Conservation (phyloP, 2,329 filamentous ascomycete genomes). For the Apiospora pterosperma region DNA sequence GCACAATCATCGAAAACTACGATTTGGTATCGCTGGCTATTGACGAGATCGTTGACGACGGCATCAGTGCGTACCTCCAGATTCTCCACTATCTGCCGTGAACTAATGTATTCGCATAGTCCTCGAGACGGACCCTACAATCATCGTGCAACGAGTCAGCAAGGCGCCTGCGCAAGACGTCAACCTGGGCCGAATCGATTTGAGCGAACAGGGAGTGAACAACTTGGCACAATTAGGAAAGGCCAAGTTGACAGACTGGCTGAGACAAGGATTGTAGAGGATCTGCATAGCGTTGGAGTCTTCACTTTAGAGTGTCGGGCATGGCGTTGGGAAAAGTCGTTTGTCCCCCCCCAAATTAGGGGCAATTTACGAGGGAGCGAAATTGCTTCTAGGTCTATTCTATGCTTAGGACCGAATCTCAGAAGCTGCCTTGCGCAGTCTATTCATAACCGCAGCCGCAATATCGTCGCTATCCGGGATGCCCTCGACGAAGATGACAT, state of each 20-base stretch:
- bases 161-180: slow-evolving; percentile 88
- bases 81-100: not conserved
- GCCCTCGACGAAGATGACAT: slow-evolving; percentile 88
- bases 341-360: slow-evolving; percentile 17
- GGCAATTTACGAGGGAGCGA: slow-evolving; percentile 17
- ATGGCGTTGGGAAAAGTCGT: slow-evolving; percentile 15
- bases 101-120: slow-evolving; percentile 66
- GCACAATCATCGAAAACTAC: slow-evolving; percentile 98
- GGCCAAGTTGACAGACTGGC: slow-evolving; percentile 83
- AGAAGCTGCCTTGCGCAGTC: slow-evolving; percentile 73
- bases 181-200: slow-evolving; percentile 88
- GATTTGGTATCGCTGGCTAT: slow-evolving; percentile 91
- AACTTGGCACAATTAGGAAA: slow-evolving; percentile 94
- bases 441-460: slow-evolving; percentile 83
- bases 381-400: slow-evolving; percentile 16
- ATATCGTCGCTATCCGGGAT: slow-evolving; percentile 77
- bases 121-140: slow-evolving; percentile 92
- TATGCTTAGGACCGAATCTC: slow-evolving; percentile 45
- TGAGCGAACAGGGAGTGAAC: slow-evolving; percentile 92
- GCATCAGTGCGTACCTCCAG: slow-evolving; percentile 3
- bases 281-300: slow-evolving; percentile 23
- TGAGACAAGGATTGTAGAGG: slow-evolving; percentile 69
- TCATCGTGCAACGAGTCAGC: slow-evolving; percentile 89
- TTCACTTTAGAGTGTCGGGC: slow-evolving; percentile 1
- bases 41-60: slow-evolving; percentile 88